Percentiles rank a stretch among this genome's conserved stretches.
phyloP scores from a whole-genome alignment of 2,329 filamentous ascomycete genomes.

The Aspergillus sp. region DNA sequence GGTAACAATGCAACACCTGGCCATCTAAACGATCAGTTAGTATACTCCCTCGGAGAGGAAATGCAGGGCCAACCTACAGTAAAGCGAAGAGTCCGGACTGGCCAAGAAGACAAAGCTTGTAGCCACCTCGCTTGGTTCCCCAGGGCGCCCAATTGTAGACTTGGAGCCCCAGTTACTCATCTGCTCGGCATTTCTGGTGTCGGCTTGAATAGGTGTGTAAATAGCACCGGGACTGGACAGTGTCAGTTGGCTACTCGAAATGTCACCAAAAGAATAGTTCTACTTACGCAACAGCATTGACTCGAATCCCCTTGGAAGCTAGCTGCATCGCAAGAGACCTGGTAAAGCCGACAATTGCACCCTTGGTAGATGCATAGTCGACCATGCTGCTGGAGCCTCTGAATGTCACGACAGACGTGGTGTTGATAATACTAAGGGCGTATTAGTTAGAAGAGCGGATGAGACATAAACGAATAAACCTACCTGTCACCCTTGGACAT shows the following conservation, averaged over 20 bases:
- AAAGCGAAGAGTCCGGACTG: constrained; percentile 26
- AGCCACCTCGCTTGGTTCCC: constrained; percentile 33
- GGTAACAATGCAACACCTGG: constrained; percentile 29
- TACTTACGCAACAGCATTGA: constrained; percentile 41
- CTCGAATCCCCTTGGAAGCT: constrained; percentile 49
- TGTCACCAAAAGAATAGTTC: background rate
- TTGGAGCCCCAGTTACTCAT: constrained; percentile 28
- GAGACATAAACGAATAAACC: constrained; percentile 8
- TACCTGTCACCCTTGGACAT: constrained; percentile 45
- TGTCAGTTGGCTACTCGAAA: background rate
- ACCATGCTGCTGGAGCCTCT: constrained; percentile 44
- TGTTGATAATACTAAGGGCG: constrained; percentile 47
- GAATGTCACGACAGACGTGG: constrained; percentile 48
- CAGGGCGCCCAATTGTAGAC: constrained; percentile 25
- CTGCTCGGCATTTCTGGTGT: constrained; percentile 25
- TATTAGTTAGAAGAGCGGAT: background rate
- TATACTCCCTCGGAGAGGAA: background rate
- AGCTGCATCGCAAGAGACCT: constrained; percentile 46
- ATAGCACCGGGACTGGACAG: constrained; percentile 23
- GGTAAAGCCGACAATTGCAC: constrained; percentile 51
- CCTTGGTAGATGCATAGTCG: constrained; percentile 52
- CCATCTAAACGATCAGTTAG: constrained; percentile 17
- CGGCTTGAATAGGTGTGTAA: constrained; percentile 29
- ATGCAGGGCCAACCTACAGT: constrained; percentile 19
- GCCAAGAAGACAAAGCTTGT: constrained; percentile 35